Base-by-base conservation (phyloP, 2,329 filamentous ascomycete genomes). In the Cercospora sp. region DNA sequence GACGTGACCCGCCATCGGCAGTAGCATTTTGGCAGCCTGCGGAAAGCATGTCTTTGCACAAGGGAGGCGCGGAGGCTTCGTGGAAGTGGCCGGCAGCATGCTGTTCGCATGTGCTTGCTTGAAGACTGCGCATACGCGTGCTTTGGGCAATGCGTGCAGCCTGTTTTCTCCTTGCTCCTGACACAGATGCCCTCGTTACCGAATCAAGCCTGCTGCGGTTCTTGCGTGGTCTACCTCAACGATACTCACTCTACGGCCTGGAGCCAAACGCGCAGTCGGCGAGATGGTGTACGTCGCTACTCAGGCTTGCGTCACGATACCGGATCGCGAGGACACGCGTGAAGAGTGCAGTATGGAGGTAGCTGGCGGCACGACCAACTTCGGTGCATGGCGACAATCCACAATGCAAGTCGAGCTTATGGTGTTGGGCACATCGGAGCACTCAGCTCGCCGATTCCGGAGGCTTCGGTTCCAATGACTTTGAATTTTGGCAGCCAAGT, bases 371-470 rank as follows among this genome's bases (percentile, higher is more conserved):
- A 53, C 5, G 49, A 13, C 49, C 12, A 53, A 21, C 10, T n/a
- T 53, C 24, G 49, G 12, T 28, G 1, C 13, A 26, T 13, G 10
- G 5, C 49, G 24, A 5, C 24, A 53, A 30, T 8, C 24, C 16
- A 49, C 5, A 49, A 24, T 49, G 21, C n/a, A 3, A 49, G 12
- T 53, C 10, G 24, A 53, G 49, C 49, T 53, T 53, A 13, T 34
- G 16, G 28, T 59, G 55, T 59, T 59, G 28, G 16, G 55, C n/a
- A 59, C 55, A 37, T 34, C 55, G 28, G 55, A 18, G 28, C 28
- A 59, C n/a, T 32, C 28, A 7, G 55, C 28, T 34, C 24, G 63
- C 63, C 63, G 63, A 65, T 32, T 32, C 57, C 63, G 63, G 55
- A 60, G 63, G n/a, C 10, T n/a, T n/a, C n/a, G n/a, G n/a, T 40